Base-by-base conservation (phyloP, 495 filamentous ascomycete species). In the Lepidopterella palustris region DNA sequence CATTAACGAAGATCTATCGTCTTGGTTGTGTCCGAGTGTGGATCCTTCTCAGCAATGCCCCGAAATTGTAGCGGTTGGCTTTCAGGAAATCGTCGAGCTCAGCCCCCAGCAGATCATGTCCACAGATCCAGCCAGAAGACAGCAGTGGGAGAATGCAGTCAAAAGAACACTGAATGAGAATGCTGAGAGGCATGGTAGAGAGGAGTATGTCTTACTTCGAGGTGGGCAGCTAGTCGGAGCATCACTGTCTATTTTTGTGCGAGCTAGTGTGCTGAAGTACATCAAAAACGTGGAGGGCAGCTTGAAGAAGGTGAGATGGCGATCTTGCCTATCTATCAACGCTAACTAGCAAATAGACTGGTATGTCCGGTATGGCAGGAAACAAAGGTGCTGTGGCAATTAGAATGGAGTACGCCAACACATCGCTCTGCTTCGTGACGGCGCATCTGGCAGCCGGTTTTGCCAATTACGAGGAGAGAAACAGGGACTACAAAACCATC, bases 51-150 rank as follows among this genome's bases (percentile, higher is more conserved):
- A 83, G 45, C 64, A 77, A 54, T 76, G 81, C 21, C 88, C 95
- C 21, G 84, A 90, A 49, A 87, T 99, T 31, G 82, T 95, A 52
- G 91, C 84, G 8, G 84, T 96, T 27, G 93, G 90, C 0, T 97
- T 99, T 64, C 93, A 99, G 66, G 93, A 99, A 74, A 97, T 99
- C 55, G 95, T 99, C 15, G 86, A 92, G 68, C 78, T 99, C 13
- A 96, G 89, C 66, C 92, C 95, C 18, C 92, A 97, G 71, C 95
- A 99, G 68, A 97, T 99, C 67, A 97, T 99, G 91, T 95, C 93
- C 54, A 97, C 91, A 39, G 92, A 97, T 76, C 93, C 95, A 23
- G 81, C 81, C 8, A 82, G 88, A 57, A 86, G 92, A 53, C 85
- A 91, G 67, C 74, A 80, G 21, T 99, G 93, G 93, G 92, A 99